Conservation (phyloP, 1,139 yeast genomes). For the Blastobotrys serpentis region DNA sequence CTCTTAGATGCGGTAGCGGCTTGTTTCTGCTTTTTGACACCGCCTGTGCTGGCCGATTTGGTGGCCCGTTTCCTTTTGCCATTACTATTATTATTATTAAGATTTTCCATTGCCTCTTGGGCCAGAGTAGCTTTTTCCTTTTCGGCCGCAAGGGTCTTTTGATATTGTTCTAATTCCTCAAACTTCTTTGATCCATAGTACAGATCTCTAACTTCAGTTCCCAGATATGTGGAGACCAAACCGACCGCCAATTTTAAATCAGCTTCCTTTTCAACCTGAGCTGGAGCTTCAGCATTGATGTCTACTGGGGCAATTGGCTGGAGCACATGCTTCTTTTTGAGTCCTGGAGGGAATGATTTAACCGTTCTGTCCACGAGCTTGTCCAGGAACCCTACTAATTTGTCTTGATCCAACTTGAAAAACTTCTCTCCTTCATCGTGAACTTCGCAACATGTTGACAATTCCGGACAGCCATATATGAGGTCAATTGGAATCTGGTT, state of each 20-base stretch:
- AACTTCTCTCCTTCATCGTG: conserved; percentile 21
- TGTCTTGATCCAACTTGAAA: conserved; percentile 24
- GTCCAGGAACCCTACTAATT: conserved; percentile 25
- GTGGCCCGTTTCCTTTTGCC: conserved; percentile 13
- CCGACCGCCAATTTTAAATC: conserved; percentile 30
- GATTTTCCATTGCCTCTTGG: conserved; percentile 10
- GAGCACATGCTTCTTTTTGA: neutral
- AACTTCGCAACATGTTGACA: conserved; percentile 20
- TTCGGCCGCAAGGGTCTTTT: conserved; percentile 21
- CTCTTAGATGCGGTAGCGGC: conserved; percentile 20
- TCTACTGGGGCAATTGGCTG: conserved; percentile 19
- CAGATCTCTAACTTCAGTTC: conserved; percentile 22
- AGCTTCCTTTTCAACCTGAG: conserved; percentile 27
- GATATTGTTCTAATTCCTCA: conserved; percentile 24
- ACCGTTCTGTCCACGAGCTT: conserved; percentile 12
- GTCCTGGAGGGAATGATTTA: neutral
- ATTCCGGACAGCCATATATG: conserved; percentile 5
- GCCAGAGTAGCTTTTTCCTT: conserved; percentile 12
- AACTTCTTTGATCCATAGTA: conserved; percentile 28
- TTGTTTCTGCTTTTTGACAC: conserved; percentile 11
- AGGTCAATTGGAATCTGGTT: conserved; percentile 4
- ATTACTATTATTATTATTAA: neutral
- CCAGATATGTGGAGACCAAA: conserved; percentile 36
- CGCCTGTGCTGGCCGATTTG: conserved; percentile 13
- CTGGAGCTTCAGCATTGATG: conserved; percentile 27